These are phyloP conservation scores for Aristolochia contorta DNA, from an alignment of 164 flowering plant species.

Conservation along the genomic window DNA sequence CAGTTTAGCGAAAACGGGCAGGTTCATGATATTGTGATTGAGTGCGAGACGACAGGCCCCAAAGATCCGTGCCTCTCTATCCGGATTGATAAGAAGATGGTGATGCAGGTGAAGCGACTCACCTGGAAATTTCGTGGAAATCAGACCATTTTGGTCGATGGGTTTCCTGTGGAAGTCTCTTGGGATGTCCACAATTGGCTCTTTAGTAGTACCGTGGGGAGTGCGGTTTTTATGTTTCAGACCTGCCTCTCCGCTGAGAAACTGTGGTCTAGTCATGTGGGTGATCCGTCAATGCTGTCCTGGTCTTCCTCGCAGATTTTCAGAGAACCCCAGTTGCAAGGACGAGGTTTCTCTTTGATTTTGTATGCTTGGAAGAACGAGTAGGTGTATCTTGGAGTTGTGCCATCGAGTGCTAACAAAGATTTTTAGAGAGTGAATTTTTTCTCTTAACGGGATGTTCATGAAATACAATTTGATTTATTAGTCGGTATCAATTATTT, in stretches of 20 bases:
- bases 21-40: conserved; percentile 24
- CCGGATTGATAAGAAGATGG: conserved; percentile 25
- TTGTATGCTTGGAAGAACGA: conserved; percentile 49
- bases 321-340: conserved; percentile 18
- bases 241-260: conserved; percentile 58
- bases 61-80: conserved; percentile 27
- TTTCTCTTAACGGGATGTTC: conserved; percentile 13
- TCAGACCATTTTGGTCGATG: conserved; percentile 34
- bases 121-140: conserved; percentile 44
- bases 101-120: conserved; percentile 32
- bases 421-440: conserved; percentile 28
- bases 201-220: conserved; percentile 42
- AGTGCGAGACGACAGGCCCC: conserved; percentile 20
- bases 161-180: conserved; percentile 53
- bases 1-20: conserved; percentile 33
- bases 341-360: conserved; percentile 31
- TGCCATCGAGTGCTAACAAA: conserved; percentile 26
- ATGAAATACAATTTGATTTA: conserved; percentile 18
- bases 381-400: conserved; percentile 15
- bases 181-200: conserved; percentile 94
- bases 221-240: conserved; percentile 82
- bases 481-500: conserved; percentile 9
- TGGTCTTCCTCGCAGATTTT: conserved; percentile 24
- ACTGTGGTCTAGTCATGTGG: conserved; percentile 36
- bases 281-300: conserved; percentile 12